Percentiles rank a stretch among this genome's conserved stretches.
Conservation (phyloP, 75 land plant genomes). For the Picea glauca region DNA sequence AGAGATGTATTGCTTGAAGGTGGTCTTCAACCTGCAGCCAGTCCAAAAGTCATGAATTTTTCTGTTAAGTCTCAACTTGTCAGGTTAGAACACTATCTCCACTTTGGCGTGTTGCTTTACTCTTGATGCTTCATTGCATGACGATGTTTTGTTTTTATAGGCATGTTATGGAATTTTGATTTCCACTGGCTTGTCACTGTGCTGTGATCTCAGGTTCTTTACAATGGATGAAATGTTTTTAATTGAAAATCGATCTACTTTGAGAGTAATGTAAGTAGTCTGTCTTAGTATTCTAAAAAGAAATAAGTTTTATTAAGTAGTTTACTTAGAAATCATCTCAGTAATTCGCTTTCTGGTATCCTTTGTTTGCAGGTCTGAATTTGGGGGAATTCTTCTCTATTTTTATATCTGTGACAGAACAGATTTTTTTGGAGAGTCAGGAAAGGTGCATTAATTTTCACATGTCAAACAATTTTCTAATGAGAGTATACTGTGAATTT, state of each 20-base stretch:
- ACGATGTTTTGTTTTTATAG: not conserved
- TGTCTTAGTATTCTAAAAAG: not conserved
- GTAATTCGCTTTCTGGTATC: too few species aligned
- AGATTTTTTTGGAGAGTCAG: conserved; percentile 58
- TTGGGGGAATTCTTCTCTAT: conserved; percentile 63
- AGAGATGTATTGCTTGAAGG: conserved; percentile 67
- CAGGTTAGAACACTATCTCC: not conserved
- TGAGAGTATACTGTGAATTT: too few species aligned
- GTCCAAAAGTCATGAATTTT: conserved; percentile 35
- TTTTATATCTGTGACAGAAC: conserved; percentile 89
- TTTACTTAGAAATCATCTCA: not conserved
- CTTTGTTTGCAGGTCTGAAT: conserved; percentile 66
- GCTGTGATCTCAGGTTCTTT: conserved; percentile 47
- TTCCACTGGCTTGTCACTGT: not conserved
- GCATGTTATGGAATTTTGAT: not conserved
- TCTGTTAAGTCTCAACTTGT: conserved; percentile 50
- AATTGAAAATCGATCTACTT: conserved; percentile 62
- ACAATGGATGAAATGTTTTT: conserved; percentile 79
- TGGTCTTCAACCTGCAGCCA: conserved; percentile 50
- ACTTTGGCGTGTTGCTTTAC: not conserved
- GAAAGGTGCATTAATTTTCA: conserved; percentile 45
- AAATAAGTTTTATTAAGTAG: not conserved
- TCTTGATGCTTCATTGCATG: not conserved
- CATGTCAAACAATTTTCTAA: too few species aligned
- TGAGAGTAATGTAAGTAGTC: conserved; percentile 78